Evolutionary conservation across 2,329 filamentous ascomycete species (phyloP).

Genomic region (Alternaria dauci): DNA sequence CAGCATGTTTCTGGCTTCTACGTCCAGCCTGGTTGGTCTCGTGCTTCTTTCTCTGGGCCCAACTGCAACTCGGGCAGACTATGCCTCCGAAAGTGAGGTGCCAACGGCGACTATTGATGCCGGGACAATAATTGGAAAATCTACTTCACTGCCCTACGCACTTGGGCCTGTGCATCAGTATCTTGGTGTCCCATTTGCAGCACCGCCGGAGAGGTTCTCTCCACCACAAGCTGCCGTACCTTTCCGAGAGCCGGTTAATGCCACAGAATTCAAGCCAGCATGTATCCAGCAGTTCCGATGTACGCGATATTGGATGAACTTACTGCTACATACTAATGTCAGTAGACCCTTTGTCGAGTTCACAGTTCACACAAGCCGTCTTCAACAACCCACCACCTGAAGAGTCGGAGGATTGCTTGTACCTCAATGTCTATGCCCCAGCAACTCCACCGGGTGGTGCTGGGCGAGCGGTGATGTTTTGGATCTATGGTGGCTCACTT

Average conservation of each 20-base stretch:
- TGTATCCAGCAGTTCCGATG: conserved; percentile 41
- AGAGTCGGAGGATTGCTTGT: conserved; percentile 53
- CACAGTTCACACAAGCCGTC: conserved; percentile 21
- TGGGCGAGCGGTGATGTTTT: conserved; percentile 40
- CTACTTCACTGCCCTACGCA: conserved; percentile 32
- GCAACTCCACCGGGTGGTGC: conserved; percentile 19
- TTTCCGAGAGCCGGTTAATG: conserved; percentile 28
- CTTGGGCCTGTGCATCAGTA: conserved; percentile 39
- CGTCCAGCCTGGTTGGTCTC: not conserved
- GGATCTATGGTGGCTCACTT: conserved; percentile 42
- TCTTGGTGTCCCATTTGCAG: conserved; percentile 43
- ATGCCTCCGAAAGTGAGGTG: conserved; percentile 4
- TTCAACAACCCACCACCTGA: conserved; percentile 36
- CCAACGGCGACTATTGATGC: conserved; percentile 37
- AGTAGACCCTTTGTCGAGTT: conserved; percentile 28
- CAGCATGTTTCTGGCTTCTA: not conserved
- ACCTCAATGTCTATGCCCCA: conserved; percentile 51
- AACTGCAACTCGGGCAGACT: conserved; percentile 1
- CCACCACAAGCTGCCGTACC: conserved; percentile 23
- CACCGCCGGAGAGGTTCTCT: conserved; percentile 38
- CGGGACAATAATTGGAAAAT: conserved; percentile 37
- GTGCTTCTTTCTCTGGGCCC: not conserved
- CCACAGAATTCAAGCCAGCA: conserved; percentile 27
- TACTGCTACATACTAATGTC: not conserved
- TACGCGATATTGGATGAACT: conserved; percentile 1